Conservation (phyloP, 2,329 filamentous ascomycete species). For the Chaetomium strumarium region DNA sequence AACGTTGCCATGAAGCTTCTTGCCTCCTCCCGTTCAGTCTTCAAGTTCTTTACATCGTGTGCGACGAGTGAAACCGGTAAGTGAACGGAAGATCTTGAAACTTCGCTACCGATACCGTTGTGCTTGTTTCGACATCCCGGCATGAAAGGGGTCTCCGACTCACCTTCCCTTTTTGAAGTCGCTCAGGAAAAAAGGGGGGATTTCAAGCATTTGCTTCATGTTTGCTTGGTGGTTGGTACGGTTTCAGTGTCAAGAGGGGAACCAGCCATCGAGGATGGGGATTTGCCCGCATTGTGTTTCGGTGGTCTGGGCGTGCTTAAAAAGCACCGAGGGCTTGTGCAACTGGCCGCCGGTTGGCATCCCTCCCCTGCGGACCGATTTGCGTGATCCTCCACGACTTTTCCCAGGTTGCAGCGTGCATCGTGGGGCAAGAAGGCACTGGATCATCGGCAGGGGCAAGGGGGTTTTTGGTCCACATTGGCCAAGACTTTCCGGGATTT, state of each 20-base stretch:
- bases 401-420: neutral
- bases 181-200: neutral
- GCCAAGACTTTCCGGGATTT: neutral
- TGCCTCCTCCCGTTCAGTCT: no score
- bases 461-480: neutral
- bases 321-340: neutral
- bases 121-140: neutral
- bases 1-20: conserved; percentile 1
- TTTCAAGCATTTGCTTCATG: neutral
- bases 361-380: conserved; percentile 1
- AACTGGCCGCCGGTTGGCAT: neutral
- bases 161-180: neutral
- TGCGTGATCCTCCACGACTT: conserved; percentile 1
- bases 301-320: neutral
- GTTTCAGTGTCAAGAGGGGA: conserved; percentile 14
- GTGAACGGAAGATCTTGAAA: conserved; percentile 6
- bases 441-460: conserved; percentile 5
- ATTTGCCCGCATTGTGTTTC: conserved; percentile 10
- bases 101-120: neutral
- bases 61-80: neutral
- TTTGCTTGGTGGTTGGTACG: conserved; percentile 12
- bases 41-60: neutral
- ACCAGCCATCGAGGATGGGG: neutral
- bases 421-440: neutral
- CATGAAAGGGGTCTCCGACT: neutral